Base-by-base conservation (phyloP, 805 yeast species). In the Cyberlindnera misumaiensis region DNA sequence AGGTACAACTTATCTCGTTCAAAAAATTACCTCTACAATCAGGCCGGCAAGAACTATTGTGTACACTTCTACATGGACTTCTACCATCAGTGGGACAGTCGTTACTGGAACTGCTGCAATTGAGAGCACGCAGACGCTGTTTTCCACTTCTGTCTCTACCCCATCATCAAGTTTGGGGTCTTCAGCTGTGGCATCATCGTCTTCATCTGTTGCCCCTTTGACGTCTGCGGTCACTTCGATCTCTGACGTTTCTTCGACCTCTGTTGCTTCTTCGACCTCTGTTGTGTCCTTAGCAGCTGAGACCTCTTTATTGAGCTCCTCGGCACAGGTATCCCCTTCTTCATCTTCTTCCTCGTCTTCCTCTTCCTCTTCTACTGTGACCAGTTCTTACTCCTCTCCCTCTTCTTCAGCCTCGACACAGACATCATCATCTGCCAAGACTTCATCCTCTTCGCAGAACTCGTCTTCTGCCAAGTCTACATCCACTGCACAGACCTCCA, bases 1-100 rank as follows among this genome's bases (percentile, higher is more conserved):
- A 30, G 56, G 58, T 20, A 51, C 51, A 5, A 53, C 59, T n/a
- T 52, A 51, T 38, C 40, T 47, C 16, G 54, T 48, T 24, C 40
- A 47, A 14, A 43, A 45, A 34, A 41, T 48, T 22, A 38, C 43
- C 18, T 51, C 56, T 37, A 55, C 59, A 14, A 47, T 55, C 35
- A 41, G 38, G 32, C 49, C 58, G 15, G 57, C 55, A 18, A 46
- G 45, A 5, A 53, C 56, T 6, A 14, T 28, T 14, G 47, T 49
- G 11, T 51, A 37, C 43, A 48, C 52, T 13, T 46, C 52, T 13
- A 50, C 54, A 11, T 45, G 41, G 37, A 39, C 45, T 17, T 48
- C 49, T 16, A 41, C 45, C 30, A 44, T 48, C 26, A 37, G 42
- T n/a, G 55, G 53, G 26, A 11, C 34, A 41, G 47, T 46, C 32